These are phyloP conservation scores for Leccinum obscurum DNA, from an alignment of 768 basidiomycete species.

Conservation along the genomic window DNA sequence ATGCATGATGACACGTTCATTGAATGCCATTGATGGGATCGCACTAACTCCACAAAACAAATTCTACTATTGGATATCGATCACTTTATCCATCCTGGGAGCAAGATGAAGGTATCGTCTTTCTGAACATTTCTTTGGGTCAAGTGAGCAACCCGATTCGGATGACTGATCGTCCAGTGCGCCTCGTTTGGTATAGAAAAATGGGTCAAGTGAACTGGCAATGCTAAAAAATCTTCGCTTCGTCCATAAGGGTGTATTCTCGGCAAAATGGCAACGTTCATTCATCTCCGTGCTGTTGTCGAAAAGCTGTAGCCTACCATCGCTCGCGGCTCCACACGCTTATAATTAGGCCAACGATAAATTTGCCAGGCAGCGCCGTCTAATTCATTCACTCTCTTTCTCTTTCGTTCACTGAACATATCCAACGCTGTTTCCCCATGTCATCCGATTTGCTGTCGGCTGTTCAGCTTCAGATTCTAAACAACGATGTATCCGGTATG, in stretches of 20 bases:
- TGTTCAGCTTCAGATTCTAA: not conserved
- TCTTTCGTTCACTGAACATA: not conserved
- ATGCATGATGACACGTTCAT: too few relatives aligned
- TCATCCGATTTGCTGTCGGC: not conserved
- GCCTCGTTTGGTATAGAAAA: not conserved
- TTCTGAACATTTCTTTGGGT: too few relatives aligned
- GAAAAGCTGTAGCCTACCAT: not conserved
- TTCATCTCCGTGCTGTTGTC: not conserved
- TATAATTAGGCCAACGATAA: not conserved
- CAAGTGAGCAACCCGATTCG: too few relatives aligned
- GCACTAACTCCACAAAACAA: too few relatives aligned
- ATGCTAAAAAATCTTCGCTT: not conserved
- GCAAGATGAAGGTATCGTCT: too few relatives aligned
- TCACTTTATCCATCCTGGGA: too few relatives aligned
- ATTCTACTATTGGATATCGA: too few relatives aligned
- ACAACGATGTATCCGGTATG: not conserved
- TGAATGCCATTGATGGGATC: too few relatives aligned
- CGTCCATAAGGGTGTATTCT: not conserved
- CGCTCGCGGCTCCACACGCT: too few relatives aligned
- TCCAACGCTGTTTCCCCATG: not conserved
- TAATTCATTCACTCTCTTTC: not conserved
- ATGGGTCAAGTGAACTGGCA: not conserved
- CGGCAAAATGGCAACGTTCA: not conserved
- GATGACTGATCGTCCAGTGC: too few relatives aligned
- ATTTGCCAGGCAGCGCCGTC: not conserved